Evolutionary conservation across 495 filamentous ascomycete species (phyloP), one percentile per base, ranked within the genome.

Genomic region (Hypoxylon lenormandii): DNA sequence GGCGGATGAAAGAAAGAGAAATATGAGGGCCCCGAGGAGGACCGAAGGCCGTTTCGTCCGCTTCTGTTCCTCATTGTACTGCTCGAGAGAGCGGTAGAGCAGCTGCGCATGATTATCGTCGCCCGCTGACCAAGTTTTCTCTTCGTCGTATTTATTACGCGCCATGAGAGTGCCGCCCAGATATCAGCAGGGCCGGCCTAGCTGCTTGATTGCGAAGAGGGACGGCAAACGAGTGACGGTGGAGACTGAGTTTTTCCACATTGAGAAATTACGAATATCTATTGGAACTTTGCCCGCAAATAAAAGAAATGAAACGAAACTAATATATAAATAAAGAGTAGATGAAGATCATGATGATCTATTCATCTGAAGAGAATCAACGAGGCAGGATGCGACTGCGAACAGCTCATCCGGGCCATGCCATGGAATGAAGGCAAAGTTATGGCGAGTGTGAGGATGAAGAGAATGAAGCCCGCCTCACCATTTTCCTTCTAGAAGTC

Each of bases 71-170:
- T 48, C 42, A 21, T 72, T 74, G 57, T 74, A 74, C 16, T 74
- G 64, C 19, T 76, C 71, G 5, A 76, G 66, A 13, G 74, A 76
- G 5, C 52, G 21, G 62, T 74, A 76, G 26, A 74, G 64, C 10
- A 74, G 43, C 11, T 43, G 48, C 1, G 71, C 54, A 16, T 76
- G 73, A 5, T 33, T 33, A 8, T 49, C 50, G 19, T 50, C 38
- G 36, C 23, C 57, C 22, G 49, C 53, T 5, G 19, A 52, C 18
- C 37, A 66, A 45, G 37, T 46, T 47, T 58, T 37, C 36, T 65
- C 60, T 52, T 58, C 52, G 33, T 62, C 30, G n/a, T 18, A n/a
- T 4, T 57, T 57, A 30, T 66, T 55, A 19, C 15, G 64, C 61
- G 73, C 73, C 73, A 75, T 75, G 57, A 43, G 51, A 43, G 36